Evolutionary conservation across 495 filamentous ascomycete genomes (phyloP).

Genomic region (Aspergillus asperescens): DNA sequence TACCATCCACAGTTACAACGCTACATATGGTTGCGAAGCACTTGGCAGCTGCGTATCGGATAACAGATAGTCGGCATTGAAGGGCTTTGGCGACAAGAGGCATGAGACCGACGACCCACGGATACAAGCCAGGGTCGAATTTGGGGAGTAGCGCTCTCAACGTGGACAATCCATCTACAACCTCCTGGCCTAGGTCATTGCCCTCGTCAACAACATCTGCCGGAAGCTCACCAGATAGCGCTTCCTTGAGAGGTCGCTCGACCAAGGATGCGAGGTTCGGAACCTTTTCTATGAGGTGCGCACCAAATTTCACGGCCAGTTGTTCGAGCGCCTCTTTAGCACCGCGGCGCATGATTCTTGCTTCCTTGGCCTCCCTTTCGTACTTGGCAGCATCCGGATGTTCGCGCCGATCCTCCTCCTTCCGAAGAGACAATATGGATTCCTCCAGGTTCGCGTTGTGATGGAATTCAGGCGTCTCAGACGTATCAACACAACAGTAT

Average conservation of each 20-base stretch:
- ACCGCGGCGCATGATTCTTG: slow-evolving; percentile 81
- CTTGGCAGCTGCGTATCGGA: slow-evolving; percentile 94
- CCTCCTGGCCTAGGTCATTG: slow-evolving; percentile 74
- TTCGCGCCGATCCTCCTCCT: slow-evolving; percentile 94
- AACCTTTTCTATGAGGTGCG: slow-evolving; percentile 67
- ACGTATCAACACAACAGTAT: slow-evolving; percentile 94
- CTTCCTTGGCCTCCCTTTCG: slow-evolving; percentile 77
- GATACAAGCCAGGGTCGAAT: slow-evolving; percentile 64
- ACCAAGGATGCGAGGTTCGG: slow-evolving; percentile 77
- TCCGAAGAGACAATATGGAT: slow-evolving; percentile 83
- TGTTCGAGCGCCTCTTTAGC: slow-evolving; percentile 94
- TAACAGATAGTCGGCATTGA: slow-evolving; percentile 78
- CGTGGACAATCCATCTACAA: slow-evolving; percentile 89
- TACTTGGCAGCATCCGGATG: slow-evolving; percentile 84
- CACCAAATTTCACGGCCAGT: slow-evolving; percentile 69
- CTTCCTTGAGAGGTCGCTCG: slow-evolving; percentile 67
- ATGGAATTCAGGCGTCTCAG: slow-evolving; percentile 92
- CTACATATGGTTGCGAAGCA: slow-evolving; percentile 97
- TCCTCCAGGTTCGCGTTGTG: slow-evolving; percentile 67
- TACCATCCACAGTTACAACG: slow-evolving; percentile 86
- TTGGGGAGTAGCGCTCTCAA: slow-evolving; percentile 85
- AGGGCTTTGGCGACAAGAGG: slow-evolving; percentile 84
- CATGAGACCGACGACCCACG: slow-evolving; percentile 73
- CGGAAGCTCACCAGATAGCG: slow-evolving; percentile 69
- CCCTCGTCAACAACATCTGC: slow-evolving; percentile 62